These are phyloP conservation scores for Aquanectria penicillioides DNA, from an alignment of 2,329 filamentous ascomycete genomes.

Conservation along the genomic window DNA sequence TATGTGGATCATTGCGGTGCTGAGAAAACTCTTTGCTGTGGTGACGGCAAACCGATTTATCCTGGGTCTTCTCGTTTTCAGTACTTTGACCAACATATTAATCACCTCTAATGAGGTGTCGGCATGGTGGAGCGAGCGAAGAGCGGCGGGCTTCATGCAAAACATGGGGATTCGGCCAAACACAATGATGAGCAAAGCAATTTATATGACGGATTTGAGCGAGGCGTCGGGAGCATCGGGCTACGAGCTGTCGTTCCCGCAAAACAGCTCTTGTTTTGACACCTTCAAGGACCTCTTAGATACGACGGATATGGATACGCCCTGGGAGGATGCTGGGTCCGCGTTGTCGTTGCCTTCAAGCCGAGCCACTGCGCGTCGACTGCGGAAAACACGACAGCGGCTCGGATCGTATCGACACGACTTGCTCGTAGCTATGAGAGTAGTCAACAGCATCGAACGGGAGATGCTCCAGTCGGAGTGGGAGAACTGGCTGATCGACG, in stretches of 20 bases:
- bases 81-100: conserved; percentile 77
- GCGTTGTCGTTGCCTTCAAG: conserved; percentile 59
- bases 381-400: conserved; percentile 83
- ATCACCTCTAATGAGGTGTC: conserved; percentile 78
- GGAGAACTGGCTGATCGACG: conserved; percentile 89
- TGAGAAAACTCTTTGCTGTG: conserved; percentile 74
- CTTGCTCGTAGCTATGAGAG: conserved; percentile 86
- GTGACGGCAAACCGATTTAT: conserved; percentile 79
- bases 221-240: conserved; percentile 61
- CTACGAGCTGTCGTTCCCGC: conserved; percentile 47
- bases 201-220: conserved; percentile 85
- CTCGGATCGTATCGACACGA: conserved; percentile 90
- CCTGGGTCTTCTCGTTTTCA: conserved; percentile 73
- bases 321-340: conserved; percentile 63
- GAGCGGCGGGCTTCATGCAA: conserved; percentile 82
- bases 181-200: conserved; percentile 81
- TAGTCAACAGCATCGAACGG: conserved; percentile 88
- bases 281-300: conserved; percentile 70
- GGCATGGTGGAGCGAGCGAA: conserved; percentile 87
- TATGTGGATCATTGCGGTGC: conserved; percentile 76
- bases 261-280: conserved; percentile 67
- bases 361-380: conserved; percentile 67
- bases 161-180: conserved; percentile 84
- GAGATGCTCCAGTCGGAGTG: conserved; percentile 90
- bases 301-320: conserved; percentile 65